A percentile compares a stretch with the other conserved stretches of the same genome.
phyloP scores from a whole-genome alignment of 2,329 filamentous ascomycete species.

The Laburnicola sp. region DNA sequence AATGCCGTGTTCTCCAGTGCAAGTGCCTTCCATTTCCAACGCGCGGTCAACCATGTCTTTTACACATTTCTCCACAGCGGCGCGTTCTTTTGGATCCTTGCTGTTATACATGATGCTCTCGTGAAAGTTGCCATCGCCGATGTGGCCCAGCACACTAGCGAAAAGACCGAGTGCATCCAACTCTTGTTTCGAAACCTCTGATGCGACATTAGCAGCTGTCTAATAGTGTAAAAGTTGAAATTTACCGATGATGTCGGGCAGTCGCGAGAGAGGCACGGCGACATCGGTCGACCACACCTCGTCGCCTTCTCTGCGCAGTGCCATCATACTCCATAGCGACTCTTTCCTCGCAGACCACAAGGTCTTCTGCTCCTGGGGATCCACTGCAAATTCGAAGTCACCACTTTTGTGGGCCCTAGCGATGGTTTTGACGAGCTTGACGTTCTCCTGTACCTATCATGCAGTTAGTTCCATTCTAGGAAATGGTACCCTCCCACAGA shows the following conservation, averaged over 20 bases:
- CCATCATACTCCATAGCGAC: constrained; percentile 63
- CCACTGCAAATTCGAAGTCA: constrained; percentile 60
- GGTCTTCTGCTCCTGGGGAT: constrained; percentile 57
- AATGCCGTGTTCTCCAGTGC: constrained; percentile 85
- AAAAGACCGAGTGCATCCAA: constrained; percentile 85
- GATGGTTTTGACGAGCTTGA: constrained; percentile 68
- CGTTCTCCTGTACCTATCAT: constrained; percentile 70
- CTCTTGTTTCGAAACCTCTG: constrained; percentile 84
- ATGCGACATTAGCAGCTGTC: constrained; percentile 13
- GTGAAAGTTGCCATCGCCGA: constrained; percentile 95
- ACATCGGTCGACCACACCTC: constrained; percentile 66
- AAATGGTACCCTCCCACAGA: constrained; percentile 18
- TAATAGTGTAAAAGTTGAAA: neutral
- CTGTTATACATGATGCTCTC: constrained; percentile 87
- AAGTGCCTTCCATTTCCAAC: constrained; percentile 91
- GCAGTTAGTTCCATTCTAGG: constrained; percentile 33
- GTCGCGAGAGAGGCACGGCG: constrained; percentile 62
- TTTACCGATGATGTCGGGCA: constrained; percentile 63
- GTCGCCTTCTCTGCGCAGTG: constrained; percentile 57
- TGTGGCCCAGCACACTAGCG: constrained; percentile 83
- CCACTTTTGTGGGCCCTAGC: constrained; percentile 62
- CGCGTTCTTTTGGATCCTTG: constrained; percentile 67
- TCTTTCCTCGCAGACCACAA: constrained; percentile 65
- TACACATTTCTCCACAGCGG: constrained; percentile 77
- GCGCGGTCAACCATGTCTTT: constrained; percentile 90